Base-by-base conservation (phyloP, 352 stramenopile genomes). In the Pythium scleroteichum region DNA sequence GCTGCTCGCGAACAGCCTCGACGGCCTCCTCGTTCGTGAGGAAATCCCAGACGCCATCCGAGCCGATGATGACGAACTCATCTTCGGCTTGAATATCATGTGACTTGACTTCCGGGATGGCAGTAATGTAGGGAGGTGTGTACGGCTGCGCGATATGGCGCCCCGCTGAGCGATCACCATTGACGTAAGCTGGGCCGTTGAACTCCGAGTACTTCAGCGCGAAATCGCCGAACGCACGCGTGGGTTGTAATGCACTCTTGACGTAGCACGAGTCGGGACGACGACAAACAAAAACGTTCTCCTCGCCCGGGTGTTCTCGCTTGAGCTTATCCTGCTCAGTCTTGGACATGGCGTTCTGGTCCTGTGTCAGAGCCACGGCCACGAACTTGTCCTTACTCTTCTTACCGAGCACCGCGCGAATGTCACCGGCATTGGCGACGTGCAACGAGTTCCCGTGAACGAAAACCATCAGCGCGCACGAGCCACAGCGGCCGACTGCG, bases 31-130 rank as follows among this genome's bases (percentile, higher is more conserved):
- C 84, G 69, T 98, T 98, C 61, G 68, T 89, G 42, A 99, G 78
- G 45, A 98, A 97, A 76, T 99, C 96, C 96, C 96, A 99, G n/a
- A 99, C 72, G 13, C 96, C 96, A 75, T 99, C 97, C 66, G 95
- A 99, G 23, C 82, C 71, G 39, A 99, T 90, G 49, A 99, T 89
- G 49, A 99, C 71, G 73, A 99, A 99, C 78, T 98, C 88, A 71
- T 99, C 97, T 48, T 69, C 64, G 1, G 74, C 71, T 24, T 73
- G 64, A 14, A 94, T 67, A 44, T 77, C 69, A 56, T 90, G 78
- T 4, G 57, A 50, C 40, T 73, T 74, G 53, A 97, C 72, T 50
- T 97, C 89, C 1, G 93, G 93, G 19, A 87, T 89, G 45, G 91
- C 86, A 10, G 85, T 92, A 59, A 98, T 97, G 76, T 98, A 98